phyloP scores from a whole-genome alignment of 2,329 filamentous ascomycete species.

The Aspergillus pseudoviridinutans region DNA sequence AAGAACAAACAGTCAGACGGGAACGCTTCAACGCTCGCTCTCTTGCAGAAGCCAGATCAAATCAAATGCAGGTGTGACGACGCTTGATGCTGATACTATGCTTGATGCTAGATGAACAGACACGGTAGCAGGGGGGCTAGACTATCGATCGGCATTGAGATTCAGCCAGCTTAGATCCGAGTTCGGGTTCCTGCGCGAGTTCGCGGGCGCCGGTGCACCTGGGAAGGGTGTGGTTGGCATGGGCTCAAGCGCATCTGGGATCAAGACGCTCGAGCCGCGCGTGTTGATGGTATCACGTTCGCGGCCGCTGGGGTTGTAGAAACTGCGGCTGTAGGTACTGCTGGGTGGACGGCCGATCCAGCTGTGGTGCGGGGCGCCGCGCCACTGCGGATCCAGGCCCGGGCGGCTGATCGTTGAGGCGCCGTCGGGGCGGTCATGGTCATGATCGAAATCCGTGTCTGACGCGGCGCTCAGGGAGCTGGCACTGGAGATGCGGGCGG shows the following conservation, averaged over 20 bases:
- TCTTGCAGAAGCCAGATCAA: constrained; percentile 1
- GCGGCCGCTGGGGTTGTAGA: constrained; percentile 29
- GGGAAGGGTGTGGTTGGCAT: constrained; percentile 6
- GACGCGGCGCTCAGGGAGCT: constrained; percentile 38
- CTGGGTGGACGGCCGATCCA: constrained; percentile 36
- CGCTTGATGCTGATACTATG: neutral
- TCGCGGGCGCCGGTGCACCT: neutral
- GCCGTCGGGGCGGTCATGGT: constrained; percentile 16
- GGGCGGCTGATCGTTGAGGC: constrained; percentile 1
- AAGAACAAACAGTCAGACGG: neutral
- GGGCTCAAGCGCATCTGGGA: constrained; percentile 27
- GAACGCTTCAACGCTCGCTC: constrained; percentile 11
- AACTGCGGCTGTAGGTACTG: constrained; percentile 40
- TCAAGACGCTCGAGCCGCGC: constrained; percentile 30
- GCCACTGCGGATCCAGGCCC: constrained; percentile 24
- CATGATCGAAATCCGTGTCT: constrained; percentile 32
- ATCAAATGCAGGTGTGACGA: constrained; percentile 3
- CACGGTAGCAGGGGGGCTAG: neutral
- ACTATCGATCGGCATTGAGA: constrained; percentile 28
- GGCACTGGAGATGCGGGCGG: constrained; percentile 42
- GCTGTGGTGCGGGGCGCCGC: constrained; percentile 18
- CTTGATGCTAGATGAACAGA: neutral
- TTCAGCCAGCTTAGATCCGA: constrained; percentile 45
- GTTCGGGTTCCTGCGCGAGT: constrained; percentile 24
- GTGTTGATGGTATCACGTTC: constrained; percentile 17